Evolutionary conservation across 768 basidiomycete species (phyloP).

Genomic region (Mycena maculata): DNA sequence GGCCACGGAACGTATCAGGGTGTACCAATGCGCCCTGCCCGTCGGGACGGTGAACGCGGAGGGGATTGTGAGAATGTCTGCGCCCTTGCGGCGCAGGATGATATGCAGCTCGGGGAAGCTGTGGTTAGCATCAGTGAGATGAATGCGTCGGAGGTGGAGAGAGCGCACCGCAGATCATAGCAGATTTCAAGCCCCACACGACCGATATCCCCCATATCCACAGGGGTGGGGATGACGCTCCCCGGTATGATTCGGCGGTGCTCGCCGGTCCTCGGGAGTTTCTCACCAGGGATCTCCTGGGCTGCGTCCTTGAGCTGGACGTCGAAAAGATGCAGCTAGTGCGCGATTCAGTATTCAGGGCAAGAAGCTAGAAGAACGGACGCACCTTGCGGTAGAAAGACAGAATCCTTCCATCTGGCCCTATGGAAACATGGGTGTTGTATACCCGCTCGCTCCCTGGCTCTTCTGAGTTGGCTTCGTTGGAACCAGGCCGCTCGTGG

Average conservation of each 20-base stretch:
- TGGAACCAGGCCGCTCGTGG: slow-evolving; percentile 28
- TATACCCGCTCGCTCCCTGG: slow-evolving; percentile 35
- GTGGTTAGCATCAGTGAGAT: not conserved
- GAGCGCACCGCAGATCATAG: slow-evolving; percentile 34
- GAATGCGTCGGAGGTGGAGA: not conserved
- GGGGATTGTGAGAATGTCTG: slow-evolving; percentile 30
- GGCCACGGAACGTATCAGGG: slow-evolving; percentile 32
- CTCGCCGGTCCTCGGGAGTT: slow-evolving; percentile 23
- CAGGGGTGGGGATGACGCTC: slow-evolving; percentile 19
- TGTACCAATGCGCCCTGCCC: slow-evolving; percentile 34
- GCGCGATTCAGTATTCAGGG: not conserved
- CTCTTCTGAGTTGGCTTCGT: slow-evolving; percentile 25
- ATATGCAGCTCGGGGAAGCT: slow-evolving; percentile 35
- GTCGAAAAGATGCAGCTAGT: slow-evolving; percentile 33
- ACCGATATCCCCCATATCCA: slow-evolving; percentile 32
- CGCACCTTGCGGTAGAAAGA: slow-evolving; percentile 30
- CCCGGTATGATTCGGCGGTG: slow-evolving; percentile 31
- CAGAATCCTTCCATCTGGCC: slow-evolving; percentile 24
- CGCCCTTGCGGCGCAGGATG: slow-evolving; percentile 34
- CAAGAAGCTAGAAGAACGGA: not conserved
- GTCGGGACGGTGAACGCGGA: slow-evolving; percentile 35
- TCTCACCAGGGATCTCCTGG: slow-evolving; percentile 11
- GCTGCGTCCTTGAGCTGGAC: slow-evolving; percentile 29
- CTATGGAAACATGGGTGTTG: slow-evolving; percentile 32
- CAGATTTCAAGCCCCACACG: slow-evolving; percentile 33